Percentiles rank a stretch among this genome's conserved stretches.
Evolutionary conservation across 805 yeast species (phyloP).

Genomic region (Grigorovia yakushimaensis): DNA sequence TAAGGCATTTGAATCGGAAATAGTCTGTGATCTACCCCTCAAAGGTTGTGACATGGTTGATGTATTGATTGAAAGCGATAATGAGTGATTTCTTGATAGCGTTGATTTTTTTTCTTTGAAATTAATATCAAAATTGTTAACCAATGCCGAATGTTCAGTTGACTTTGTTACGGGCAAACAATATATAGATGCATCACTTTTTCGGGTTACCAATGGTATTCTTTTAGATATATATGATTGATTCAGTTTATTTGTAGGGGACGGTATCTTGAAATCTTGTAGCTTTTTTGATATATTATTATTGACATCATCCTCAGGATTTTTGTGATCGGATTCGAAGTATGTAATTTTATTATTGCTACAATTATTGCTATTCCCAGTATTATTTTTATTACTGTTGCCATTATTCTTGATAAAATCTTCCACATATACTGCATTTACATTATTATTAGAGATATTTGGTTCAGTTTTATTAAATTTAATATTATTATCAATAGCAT

Average conservation of each 20-base stretch:
- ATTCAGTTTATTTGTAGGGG: background rate
- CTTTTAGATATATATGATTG: background rate
- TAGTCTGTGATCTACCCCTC: slow-evolving; percentile 13
- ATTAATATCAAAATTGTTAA: background rate
- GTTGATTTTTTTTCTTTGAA: background rate
- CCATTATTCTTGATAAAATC: no score
- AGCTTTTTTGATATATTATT: background rate
- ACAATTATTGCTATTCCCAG: slow-evolving; percentile 1
- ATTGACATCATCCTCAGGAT: background rate
- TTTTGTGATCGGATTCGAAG: no score
- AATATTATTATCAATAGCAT: background rate
- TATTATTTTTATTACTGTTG: slow-evolving; percentile 2
- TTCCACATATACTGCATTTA: no score
- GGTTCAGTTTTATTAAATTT: background rate
- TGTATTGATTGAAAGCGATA: slow-evolving; percentile 20
- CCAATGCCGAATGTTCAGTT: background rate
- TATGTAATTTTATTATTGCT: background rate
- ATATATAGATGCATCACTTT: slow-evolving; percentile 21
- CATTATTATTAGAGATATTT: no score
- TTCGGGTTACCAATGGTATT: slow-evolving; percentile 4
- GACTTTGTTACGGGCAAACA: background rate
- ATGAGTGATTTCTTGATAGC: slow-evolving; percentile 10
- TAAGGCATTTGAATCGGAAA: slow-evolving; percentile 7
- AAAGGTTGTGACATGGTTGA: slow-evolving; percentile 4
- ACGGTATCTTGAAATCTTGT: background rate